Base-by-base conservation (phyloP, 768 basidiomycete species). In the Amanita thiersii region DNA sequence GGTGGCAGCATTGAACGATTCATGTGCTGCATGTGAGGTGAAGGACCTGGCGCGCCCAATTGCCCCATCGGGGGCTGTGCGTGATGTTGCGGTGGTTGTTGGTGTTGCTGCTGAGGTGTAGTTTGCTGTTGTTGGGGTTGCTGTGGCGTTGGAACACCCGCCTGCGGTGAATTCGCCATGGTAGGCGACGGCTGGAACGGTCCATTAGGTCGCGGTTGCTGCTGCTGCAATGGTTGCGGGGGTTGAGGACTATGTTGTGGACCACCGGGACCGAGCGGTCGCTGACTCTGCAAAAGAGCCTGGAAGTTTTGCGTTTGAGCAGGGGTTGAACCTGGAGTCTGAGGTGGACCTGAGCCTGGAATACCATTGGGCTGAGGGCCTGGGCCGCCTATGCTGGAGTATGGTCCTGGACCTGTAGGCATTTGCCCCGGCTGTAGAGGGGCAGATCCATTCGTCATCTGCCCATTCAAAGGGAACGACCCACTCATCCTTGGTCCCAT, bases 161-260 rank as follows among this genome's bases (percentile, higher is more conserved):
- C 70, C 47, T 78, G 78, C 0, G 77, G 73, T 3, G 79, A 79
- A 38, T 73, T 70, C 2, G 77, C 65, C 59, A 83, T 78, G 2
- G 73, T 79, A 3, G 81, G 81, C 15, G 79, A 81, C 5, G 15
- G 42, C 30, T 71, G 77, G 56, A 77, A 83, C 6, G 73, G 72
- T 10, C 14, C 69, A 63, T 2, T 58, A 17, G 70, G 72, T 46
- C 68, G 72, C n/a, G n/a, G n/a, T n/a, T n/a, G n/a, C 30, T 55
- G 64, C 43, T 55, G 51, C 4, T 46, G 54, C 2, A 43, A 48
- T 26, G 47, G 52, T 36, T 50, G 54, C 24, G 42, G 48, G 28
- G 44, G 55, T 39, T 53, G 58, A 11, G 50, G 52, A 26, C 48
- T 50, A 12, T 51, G 50, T 15, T 52, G 44, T 53, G 65, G 46